Base-by-base conservation (phyloP, 1,139 yeast genomes). In the Geotrichum macrosporum region DNA sequence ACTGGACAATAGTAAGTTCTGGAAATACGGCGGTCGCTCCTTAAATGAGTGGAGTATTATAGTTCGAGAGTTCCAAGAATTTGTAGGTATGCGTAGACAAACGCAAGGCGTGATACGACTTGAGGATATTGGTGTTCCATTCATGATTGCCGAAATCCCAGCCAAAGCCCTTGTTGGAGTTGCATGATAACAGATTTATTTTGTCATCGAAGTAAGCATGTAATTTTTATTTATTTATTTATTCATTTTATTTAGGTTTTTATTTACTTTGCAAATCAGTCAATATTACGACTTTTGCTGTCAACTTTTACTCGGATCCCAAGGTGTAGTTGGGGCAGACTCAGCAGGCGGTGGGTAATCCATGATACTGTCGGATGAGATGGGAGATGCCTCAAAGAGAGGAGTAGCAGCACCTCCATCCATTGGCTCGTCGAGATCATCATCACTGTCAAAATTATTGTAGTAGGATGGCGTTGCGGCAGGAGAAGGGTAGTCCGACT, bases 11-110 rank as follows among this genome's bases (percentile, higher is more conserved):
- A 53, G 59, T 46, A 53, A 60, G 46, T 53, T 55, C 46, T 68
- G 70, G 69, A 62, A 66, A 44, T 65, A 76, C 51, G 68, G 81
- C 26, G 89, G 88, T 6, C 73, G 78, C 50, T 71, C 84, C n/a
- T 61, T 84, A 47, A 77, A 78, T 53, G 92, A 84, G 58, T 80
- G 87, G 81, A 74, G 75, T 48, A 46, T 55, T 3, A 64, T 73
- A 32, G 80, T 81, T 24, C 69, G 71, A 2, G 85, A 81, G 57
- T 81, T 79, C 60, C 84, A 80, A 57, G 64, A 65, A 36, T 83
- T 73, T 59, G 70, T 80, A 56, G 65, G 70, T 33, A 51, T 57
- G 43, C 51, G 69, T 34, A 56, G 39, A 41, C 48, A 39, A 35
- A 46, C 54, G 36, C 56, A 55, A 20, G 67, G 66, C 2, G 61